Evolutionary conservation across 2,329 filamentous ascomycete species (phyloP).

Genomic region (Xylaria arbuscula): DNA sequence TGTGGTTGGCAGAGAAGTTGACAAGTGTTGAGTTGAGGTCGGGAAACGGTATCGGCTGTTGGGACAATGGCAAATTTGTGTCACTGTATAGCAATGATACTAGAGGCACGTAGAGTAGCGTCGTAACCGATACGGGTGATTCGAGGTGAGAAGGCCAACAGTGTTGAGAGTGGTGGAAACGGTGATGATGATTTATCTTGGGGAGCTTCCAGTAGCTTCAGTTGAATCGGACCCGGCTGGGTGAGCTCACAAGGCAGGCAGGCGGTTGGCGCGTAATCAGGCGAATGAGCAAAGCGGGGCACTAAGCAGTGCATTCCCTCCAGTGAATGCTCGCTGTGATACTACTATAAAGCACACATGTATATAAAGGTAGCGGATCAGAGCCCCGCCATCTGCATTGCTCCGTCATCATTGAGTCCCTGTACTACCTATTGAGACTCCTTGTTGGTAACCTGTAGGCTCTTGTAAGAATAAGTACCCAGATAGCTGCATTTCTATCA

Average conservation of each 20-base stretch:
- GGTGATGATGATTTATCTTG: slow-evolving; percentile 39
- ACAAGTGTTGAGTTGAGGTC: not conserved
- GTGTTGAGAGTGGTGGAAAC: slow-evolving; percentile 24
- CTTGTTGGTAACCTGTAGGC: not conserved
- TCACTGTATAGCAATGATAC: not conserved
- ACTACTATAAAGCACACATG: not conserved
- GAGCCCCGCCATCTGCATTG: slow-evolving; percentile 16
- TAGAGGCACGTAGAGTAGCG: slow-evolving; percentile 2
- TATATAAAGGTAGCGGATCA: not conserved
- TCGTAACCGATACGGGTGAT: not conserved
- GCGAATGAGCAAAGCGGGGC: slow-evolving; percentile 43
- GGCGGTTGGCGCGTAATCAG: slow-evolving; percentile 49
- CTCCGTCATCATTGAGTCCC: slow-evolving; percentile 17
- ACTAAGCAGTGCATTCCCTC: slow-evolving; percentile 7
- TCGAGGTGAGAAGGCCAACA: slow-evolving; percentile 1
- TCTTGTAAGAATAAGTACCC: not conserved
- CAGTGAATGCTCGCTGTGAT: not conserved
- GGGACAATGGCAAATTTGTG: not conserved
- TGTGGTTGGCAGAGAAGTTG: slow-evolving; percentile 10
- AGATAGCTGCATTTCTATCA: not conserved
- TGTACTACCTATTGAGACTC: not conserved
- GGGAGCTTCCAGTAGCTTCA: slow-evolving; percentile 30
- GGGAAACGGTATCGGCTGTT: not conserved
- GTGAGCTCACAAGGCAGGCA: slow-evolving; percentile 45
- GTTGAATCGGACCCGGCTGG: slow-evolving; percentile 15